Conservation (phyloP, 75 land plant genomes). For the Pinus tabuliformis region DNA sequence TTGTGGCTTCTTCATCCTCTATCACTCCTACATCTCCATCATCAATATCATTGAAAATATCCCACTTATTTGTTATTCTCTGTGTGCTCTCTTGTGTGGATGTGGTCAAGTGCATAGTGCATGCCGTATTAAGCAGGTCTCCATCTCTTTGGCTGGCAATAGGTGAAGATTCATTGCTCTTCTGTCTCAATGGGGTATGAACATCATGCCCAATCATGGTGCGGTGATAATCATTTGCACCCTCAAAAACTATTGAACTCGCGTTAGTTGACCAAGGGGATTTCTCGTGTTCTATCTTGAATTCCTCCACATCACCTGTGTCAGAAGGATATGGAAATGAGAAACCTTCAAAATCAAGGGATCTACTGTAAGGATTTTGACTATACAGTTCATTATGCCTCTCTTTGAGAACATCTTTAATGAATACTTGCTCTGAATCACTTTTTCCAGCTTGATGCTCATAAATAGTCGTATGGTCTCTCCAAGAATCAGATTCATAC, state of each 20-base stretch:
- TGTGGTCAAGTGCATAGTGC: constrained; percentile 42
- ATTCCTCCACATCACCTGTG: constrained; percentile 30
- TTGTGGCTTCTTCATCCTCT: constrained; percentile 84
- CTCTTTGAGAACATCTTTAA: neutral
- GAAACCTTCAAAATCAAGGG: constrained; percentile 57
- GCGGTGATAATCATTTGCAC: constrained; percentile 35
- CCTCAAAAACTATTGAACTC: constrained; percentile 21
- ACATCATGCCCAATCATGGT: constrained; percentile 41
- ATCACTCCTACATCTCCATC: constrained; percentile 52
- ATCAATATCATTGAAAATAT: constrained; percentile 29
- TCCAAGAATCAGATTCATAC: constrained; percentile 28
- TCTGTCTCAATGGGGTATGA: constrained; percentile 63
- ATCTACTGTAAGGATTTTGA: constrained; percentile 6
- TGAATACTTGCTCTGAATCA: neutral
- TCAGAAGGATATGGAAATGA: constrained; percentile 75
- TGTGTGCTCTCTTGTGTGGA: constrained; percentile 43
- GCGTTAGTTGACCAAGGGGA: constrained; percentile 67
- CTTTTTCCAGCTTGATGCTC: neutral
- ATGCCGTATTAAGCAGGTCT: constrained; percentile 22
- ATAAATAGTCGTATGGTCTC: constrained; percentile 7
- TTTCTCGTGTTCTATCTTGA: constrained; percentile 55
- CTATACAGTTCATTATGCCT: neutral
- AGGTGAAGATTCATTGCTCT: constrained; percentile 77
- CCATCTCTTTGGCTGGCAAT: constrained; percentile 46
- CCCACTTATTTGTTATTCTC: constrained; percentile 13